Conservation (phyloP, 129 eudicot genomes). For the Smallanthus sonchifolius region DNA sequence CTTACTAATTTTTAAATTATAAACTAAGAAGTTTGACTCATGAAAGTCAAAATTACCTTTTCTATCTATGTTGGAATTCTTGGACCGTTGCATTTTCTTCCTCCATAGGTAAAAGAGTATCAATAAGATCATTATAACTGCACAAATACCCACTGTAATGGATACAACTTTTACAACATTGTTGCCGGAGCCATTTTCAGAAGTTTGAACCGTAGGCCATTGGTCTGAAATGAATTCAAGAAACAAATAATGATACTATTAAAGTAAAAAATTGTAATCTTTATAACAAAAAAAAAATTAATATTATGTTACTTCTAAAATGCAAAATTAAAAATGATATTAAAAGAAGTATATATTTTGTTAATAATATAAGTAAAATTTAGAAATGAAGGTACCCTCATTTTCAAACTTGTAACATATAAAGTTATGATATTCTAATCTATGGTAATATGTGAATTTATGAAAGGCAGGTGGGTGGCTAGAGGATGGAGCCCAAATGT, state of each 20-base stretch:
- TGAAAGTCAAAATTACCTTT: not conserved
- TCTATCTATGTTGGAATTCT: conserved; percentile 21
- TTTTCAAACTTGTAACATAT: not conserved
- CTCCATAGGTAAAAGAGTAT: conserved; percentile 35
- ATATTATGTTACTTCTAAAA: not conserved
- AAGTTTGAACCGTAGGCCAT: conserved; percentile 18
- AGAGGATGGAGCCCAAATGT: not conserved
- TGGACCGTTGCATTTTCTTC: conserved; percentile 7
- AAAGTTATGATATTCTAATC: not conserved
- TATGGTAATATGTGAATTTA: not conserved
- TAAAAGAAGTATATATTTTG: too few species aligned
- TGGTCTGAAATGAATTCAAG: conserved; percentile 23
- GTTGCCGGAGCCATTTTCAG: conserved; percentile 30
- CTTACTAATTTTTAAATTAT: not conserved
- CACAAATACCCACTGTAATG: conserved; percentile 30
- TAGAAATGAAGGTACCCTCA: not conserved
- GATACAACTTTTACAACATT: conserved; percentile 22
- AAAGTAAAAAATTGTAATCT: not conserved
- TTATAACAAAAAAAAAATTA: too few species aligned
- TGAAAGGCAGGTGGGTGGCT: not conserved
- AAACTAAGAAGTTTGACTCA: not conserved
- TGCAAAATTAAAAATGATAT: not conserved
- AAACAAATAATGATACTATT: not conserved
- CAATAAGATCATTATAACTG: conserved; percentile 23
- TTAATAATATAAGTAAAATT: not conserved